phyloP scores from a whole-genome alignment of 2,329 filamentous ascomycete species.

The Sporothrix variecibatus region DNA sequence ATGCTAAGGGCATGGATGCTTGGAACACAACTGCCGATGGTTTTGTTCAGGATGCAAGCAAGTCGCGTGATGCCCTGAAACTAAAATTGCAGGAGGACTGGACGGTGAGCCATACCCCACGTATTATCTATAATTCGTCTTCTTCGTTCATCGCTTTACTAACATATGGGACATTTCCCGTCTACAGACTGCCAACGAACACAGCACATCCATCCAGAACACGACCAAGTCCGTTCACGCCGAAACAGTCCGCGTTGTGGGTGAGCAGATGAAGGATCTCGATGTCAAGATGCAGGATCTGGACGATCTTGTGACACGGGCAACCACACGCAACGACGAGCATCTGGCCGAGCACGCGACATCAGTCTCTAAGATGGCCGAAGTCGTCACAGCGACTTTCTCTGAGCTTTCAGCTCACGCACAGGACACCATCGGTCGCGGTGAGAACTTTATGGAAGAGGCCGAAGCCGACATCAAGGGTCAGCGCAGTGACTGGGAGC shows the following conservation, averaged over 20 bases:
- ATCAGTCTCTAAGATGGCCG: slow-evolving; percentile 67
- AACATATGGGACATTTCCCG: slow-evolving; percentile 33
- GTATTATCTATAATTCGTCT: neutral
- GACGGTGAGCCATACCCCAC: slow-evolving; percentile 60
- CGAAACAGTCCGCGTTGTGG: slow-evolving; percentile 86
- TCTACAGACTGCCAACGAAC: slow-evolving; percentile 68
- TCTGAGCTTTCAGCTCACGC: slow-evolving; percentile 70
- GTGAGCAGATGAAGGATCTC: slow-evolving; percentile 84
- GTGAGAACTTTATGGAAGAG: slow-evolving; percentile 68
- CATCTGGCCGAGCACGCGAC: slow-evolving; percentile 70
- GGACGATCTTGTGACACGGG: slow-evolving; percentile 85
- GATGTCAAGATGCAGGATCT: slow-evolving; percentile 85
- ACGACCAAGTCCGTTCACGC: slow-evolving; percentile 86
- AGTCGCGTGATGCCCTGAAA: slow-evolving; percentile 77
- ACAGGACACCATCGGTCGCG: slow-evolving; percentile 65
- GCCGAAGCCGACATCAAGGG: slow-evolving; percentile 62
- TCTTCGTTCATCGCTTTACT: neutral
- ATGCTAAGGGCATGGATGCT: slow-evolving; percentile 69
- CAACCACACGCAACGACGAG: slow-evolving; percentile 74
- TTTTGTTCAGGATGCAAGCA: slow-evolving; percentile 69
- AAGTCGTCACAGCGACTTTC: slow-evolving; percentile 72
- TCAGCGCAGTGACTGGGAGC: slow-evolving; percentile 62
- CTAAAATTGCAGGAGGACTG: slow-evolving; percentile 83
- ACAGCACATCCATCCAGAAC: slow-evolving; percentile 79
- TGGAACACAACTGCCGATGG: slow-evolving; percentile 72